These are phyloP conservation scores for Leccinum angustisporum DNA, from an alignment of 1,284 basidiomycete genomes.

Conservation along the genomic window DNA sequence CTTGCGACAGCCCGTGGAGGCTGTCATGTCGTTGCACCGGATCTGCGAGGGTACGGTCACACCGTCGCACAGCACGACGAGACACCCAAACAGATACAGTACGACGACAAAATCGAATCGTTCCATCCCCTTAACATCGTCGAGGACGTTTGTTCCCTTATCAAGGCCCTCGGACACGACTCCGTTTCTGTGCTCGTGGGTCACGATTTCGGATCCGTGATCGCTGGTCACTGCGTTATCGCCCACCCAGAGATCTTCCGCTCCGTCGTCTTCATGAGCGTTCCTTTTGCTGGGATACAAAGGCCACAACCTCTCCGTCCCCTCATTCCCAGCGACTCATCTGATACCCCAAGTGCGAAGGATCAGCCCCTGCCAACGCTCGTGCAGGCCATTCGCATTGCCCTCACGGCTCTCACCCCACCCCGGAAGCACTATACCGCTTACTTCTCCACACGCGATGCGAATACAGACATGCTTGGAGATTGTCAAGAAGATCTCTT, in stretches of 20 bases:
- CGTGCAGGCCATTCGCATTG: constrained; percentile 17
- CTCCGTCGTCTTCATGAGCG: constrained; percentile 58
- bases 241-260: constrained; percentile 56
- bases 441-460: constrained; percentile 49
- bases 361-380: constrained; percentile 13
- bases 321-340: neutral
- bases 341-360: constrained; percentile 4
- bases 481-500: constrained; percentile 44
- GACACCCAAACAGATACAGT: constrained; percentile 31
- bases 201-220: constrained; percentile 57
- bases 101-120: constrained; percentile 49
- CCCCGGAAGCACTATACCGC: constrained; percentile 59
- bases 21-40: constrained; percentile 53
- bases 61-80: constrained; percentile 28
- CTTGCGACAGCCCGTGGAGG: constrained; percentile 42
- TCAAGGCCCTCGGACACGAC: constrained; percentile 49
- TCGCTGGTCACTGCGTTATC: constrained; percentile 54
- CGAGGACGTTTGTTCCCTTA: constrained; percentile 51
- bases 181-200: constrained; percentile 51
- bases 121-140: constrained; percentile 52
- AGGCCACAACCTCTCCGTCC: constrained; percentile 2
- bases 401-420: constrained; percentile 44
- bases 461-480: constrained; percentile 46
- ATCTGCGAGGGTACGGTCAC: constrained; percentile 51
- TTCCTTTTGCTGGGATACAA: constrained; percentile 46